phyloP scores from a whole-genome alignment of 768 basidiomycete species.

The Mrakia gelida region DNA sequence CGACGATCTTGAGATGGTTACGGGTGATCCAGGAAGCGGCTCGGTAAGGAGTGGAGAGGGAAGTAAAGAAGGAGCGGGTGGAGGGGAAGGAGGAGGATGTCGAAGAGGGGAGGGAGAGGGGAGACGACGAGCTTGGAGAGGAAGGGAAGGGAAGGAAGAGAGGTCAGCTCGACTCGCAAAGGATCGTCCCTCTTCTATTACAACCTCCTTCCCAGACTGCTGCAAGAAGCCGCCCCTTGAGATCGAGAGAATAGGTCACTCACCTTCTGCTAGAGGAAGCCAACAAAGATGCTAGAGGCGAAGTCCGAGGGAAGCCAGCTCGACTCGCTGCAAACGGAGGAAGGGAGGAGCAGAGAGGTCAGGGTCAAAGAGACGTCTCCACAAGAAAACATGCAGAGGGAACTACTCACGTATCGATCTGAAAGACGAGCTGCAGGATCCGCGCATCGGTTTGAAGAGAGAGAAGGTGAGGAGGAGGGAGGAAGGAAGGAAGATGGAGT shows the following conservation, averaged over 20 bases:
- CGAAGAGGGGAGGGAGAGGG: neutral
- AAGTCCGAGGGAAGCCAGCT: neutral
- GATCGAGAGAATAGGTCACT: neutral
- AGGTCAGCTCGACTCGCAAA: neutral
- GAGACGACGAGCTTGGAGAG: neutral
- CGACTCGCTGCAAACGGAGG: neutral
- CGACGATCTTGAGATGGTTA: neutral
- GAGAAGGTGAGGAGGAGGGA: neutral
- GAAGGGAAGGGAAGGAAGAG: neutral
- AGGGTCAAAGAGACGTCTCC: too few species aligned
- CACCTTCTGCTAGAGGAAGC: neutral
- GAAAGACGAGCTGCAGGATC: conserved; percentile 10
- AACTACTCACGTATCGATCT: conserved; percentile 7
- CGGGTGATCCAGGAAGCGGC: neutral
- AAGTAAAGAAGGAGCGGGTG: neutral
- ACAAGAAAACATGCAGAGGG: neutral
- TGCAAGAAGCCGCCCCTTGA: too few species aligned
- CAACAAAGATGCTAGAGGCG: neutral
- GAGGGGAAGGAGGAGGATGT: neutral
- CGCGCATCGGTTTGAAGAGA: neutral
- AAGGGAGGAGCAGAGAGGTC: neutral
- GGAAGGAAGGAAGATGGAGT: neutral
- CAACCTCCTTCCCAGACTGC: neutral
- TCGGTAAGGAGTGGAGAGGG: neutral
- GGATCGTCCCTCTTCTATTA: too few species aligned